These are phyloP conservation scores for Annulohypoxylon moriforme DNA, from an alignment of 495 filamentous ascomycete genomes.

Conservation along the genomic window DNA sequence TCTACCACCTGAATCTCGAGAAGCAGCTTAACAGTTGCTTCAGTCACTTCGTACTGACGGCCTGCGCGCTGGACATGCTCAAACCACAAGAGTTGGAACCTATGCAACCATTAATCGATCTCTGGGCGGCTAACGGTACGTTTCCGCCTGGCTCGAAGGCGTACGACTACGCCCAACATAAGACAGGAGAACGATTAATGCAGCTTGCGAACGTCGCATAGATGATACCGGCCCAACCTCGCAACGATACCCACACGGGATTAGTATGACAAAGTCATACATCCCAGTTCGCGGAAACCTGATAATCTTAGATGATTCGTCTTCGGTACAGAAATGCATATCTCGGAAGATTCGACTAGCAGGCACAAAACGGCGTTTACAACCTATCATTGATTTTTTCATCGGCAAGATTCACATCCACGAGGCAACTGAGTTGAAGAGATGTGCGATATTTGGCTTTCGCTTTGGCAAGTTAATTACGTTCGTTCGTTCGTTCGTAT, in stretches of 20 bases:
- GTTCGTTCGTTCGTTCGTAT: conserved; percentile 31
- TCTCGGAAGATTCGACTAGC: conserved; percentile 5
- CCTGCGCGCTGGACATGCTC: conserved; percentile 83
- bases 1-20: conserved; percentile 84
- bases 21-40: conserved; percentile 95
- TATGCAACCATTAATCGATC: conserved; percentile 90
- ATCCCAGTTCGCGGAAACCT: not conserved
- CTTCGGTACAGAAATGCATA: not conserved
- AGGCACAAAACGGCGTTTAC: conserved; percentile 11
- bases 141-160: conserved; percentile 77
- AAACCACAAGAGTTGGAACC: conserved; percentile 88
- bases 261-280: not conserved
- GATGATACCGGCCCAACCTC: conserved; percentile 1
- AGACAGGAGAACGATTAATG: conserved; percentile 55
- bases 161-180: conserved; percentile 66
- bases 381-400: conserved; percentile 11
- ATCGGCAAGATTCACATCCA: conserved; percentile 1
- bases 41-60: conserved; percentile 90
- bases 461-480: conserved; percentile 12
- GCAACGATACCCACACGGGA: conserved; percentile 4
- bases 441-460: not conserved
- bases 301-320: not conserved
- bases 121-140: conserved; percentile 86
- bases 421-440: not conserved
- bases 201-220: conserved; percentile 52